phyloP scores from a whole-genome alignment of 1,284 basidiomycete genomes.

The Marasmius fiardii region DNA sequence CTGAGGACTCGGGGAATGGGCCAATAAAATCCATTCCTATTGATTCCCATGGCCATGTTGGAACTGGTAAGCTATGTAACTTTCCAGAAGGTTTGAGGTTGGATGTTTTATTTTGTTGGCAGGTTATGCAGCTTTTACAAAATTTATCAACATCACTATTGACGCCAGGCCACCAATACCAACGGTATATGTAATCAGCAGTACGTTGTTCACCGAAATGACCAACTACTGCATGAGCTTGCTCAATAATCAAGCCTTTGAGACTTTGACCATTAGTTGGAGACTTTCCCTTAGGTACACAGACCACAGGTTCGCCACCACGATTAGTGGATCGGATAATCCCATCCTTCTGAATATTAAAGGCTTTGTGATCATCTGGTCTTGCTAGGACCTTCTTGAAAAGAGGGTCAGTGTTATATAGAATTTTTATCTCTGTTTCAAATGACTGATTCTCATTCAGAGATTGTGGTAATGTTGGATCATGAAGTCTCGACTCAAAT shows the following conservation, averaged over 20 bases:
- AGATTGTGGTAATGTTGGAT: no score
- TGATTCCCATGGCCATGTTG: conserved; percentile 20
- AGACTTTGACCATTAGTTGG: conserved; percentile 2
- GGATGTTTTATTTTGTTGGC: conserved; percentile 13
- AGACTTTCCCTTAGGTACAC: not conserved
- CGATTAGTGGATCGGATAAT: no score
- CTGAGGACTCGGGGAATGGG: conserved; percentile 20
- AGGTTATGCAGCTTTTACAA: conserved; percentile 18
- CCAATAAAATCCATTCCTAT: conserved; percentile 27
- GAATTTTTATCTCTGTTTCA: no score
- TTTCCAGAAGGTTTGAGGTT: conserved; percentile 15
- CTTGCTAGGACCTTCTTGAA: no score
- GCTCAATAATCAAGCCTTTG: conserved; percentile 19
- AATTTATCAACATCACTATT: conserved; percentile 16
- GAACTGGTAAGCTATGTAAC: conserved; percentile 11
- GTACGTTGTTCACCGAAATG: conserved; percentile 24
- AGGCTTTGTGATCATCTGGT: no score
- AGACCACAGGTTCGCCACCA: not conserved
- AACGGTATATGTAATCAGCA: conserved; percentile 21
- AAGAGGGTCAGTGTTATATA: no score
- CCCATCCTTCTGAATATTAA: no score
- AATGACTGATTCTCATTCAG: no score
- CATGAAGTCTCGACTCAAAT: no score
- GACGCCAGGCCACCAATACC: conserved; percentile 32
- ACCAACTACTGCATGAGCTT: conserved; percentile 22